Conservation (phyloP, 2,329 filamentous ascomycete species). For the Neofusicoccum sp. region DNA sequence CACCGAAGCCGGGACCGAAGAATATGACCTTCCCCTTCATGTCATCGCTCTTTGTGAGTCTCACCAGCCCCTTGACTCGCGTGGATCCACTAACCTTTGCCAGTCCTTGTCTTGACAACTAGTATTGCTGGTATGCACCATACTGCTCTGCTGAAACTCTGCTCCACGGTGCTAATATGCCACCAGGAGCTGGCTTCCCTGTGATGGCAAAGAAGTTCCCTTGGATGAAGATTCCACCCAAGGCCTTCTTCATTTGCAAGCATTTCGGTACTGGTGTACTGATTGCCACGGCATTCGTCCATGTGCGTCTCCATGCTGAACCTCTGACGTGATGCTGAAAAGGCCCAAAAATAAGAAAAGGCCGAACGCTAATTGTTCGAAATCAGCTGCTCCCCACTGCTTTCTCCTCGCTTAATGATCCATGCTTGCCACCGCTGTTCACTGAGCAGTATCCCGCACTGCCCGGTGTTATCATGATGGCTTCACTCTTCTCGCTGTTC, state of each 20-base stretch:
- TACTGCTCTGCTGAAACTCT: not conserved
- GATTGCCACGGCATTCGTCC: conserved; percentile 85
- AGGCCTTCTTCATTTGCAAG: conserved; percentile 64
- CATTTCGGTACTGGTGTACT: conserved; percentile 74
- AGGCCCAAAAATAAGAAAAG: not conserved
- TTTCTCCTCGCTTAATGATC: conserved; percentile 51
- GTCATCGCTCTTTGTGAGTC: conserved; percentile 43
- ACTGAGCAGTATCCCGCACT: conserved; percentile 62
- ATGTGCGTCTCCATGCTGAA: conserved; percentile 44
- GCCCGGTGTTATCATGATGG: conserved; percentile 68
- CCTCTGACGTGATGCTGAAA: not conserved
- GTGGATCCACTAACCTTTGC: conserved; percentile 24
- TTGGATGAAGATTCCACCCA: conserved; percentile 60
- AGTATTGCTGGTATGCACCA: conserved; percentile 34
- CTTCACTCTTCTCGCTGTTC: conserved; percentile 63
- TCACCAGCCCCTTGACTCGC: not conserved
- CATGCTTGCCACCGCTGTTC: conserved; percentile 62
- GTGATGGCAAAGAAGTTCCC: conserved; percentile 54
- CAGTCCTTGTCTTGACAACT: conserved; percentile 42
- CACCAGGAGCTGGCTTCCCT: conserved; percentile 36
- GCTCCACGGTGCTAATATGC: not conserved
- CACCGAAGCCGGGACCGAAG: conserved; percentile 32
- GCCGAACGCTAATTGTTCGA: not conserved
- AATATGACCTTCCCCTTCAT: conserved; percentile 41
- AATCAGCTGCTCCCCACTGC: conserved; percentile 59